A percentile compares a stretch with the other conserved stretches of the same genome.
Conservation (phyloP, 2,329 filamentous ascomycete species). For the Fusarium euwallaceae region DNA sequence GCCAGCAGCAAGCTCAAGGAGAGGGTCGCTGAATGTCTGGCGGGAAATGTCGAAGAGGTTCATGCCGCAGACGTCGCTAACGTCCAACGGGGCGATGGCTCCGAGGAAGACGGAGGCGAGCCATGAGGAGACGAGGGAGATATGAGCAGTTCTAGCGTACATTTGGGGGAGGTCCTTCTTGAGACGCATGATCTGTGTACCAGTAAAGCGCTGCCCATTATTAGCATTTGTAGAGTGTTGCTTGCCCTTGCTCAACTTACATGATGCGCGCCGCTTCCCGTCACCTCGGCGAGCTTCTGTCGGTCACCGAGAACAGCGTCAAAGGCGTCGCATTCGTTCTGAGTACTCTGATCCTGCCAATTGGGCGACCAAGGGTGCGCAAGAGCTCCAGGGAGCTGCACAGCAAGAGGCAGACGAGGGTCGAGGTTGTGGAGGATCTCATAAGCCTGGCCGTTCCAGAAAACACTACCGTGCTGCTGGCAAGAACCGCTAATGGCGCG, state of each 20-base stretch:
- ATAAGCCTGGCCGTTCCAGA: constrained; percentile 83
- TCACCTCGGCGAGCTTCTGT: constrained; percentile 79
- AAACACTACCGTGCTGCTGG: constrained; percentile 98
- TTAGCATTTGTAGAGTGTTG: constrained; percentile 24
- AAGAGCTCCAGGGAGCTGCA: constrained; percentile 80
- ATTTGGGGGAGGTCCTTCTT: constrained; percentile 83
- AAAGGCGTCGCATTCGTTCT: constrained; percentile 90
- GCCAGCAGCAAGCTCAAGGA: constrained; percentile 82
- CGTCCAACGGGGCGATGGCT: constrained; percentile 87
- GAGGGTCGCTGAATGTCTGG: constrained; percentile 78
- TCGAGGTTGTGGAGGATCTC: constrained; percentile 72
- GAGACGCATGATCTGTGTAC: constrained; percentile 95
- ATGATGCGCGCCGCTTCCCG: constrained; percentile 95
- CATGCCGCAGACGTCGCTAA: constrained; percentile 95
- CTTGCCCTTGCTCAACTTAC: constrained; percentile 62
- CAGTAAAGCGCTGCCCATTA: constrained; percentile 83
- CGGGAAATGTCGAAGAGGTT: constrained; percentile 92
- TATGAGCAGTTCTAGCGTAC: constrained; percentile 84
- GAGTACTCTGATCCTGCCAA: constrained; percentile 98
- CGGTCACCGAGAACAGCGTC: constrained; percentile 77
- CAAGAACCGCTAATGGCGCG: constrained; percentile 90
- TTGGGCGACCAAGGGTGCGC: constrained; percentile 92
- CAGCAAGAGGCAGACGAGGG: constrained; percentile 71
- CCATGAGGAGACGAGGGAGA: constrained; percentile 96
- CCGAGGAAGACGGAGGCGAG: constrained; percentile 92